phyloP scores from a whole-genome alignment of 2,329 filamentous ascomycete species.

The Aspergillus sp. region DNA sequence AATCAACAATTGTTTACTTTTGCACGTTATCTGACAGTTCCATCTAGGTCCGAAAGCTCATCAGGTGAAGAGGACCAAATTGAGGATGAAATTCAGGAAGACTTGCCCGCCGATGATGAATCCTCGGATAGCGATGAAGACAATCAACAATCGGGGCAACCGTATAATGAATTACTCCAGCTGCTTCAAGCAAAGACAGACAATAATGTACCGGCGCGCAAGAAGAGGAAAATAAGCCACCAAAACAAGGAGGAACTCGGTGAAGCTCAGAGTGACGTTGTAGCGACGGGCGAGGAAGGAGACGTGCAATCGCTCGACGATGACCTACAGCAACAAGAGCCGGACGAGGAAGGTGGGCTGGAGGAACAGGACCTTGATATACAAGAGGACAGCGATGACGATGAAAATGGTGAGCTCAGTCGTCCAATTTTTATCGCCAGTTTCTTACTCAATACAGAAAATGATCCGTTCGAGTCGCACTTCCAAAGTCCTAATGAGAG shows the following conservation, averaged over 20 bases:
- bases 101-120: constrained; percentile 32
- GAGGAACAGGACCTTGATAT: constrained; percentile 32
- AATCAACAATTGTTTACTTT: not conserved
- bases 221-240: constrained; percentile 53
- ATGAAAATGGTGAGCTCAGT: constrained; percentile 32
- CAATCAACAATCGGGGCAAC: constrained; percentile 39
- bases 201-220: constrained; percentile 48
- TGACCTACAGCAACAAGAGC: constrained; percentile 51
- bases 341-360: constrained; percentile 41
- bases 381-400: constrained; percentile 34
- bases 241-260: constrained; percentile 28
- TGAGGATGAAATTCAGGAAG: constrained; percentile 45
- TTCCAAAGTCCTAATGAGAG: constrained; percentile 69
- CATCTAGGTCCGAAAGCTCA: constrained; percentile 28
- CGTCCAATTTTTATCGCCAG: not conserved
- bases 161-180: constrained; percentile 59
- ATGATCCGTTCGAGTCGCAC: constrained; percentile 78
- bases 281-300: constrained; percentile 27
- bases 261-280: constrained; percentile 23
- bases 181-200: constrained; percentile 49
- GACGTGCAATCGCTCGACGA: constrained; percentile 38
- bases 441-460: constrained; percentile 33
- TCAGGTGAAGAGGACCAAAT: constrained; percentile 32
- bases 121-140: constrained; percentile 48
- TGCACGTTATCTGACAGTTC: constrained; percentile 7